Percentiles rank a stretch among this genome's conserved stretches.
These are phyloP conservation scores for Catenaria anguillulae DNA, from an alignment of 371 early-diverging fungal genomes.

Conservation along the genomic window DNA sequence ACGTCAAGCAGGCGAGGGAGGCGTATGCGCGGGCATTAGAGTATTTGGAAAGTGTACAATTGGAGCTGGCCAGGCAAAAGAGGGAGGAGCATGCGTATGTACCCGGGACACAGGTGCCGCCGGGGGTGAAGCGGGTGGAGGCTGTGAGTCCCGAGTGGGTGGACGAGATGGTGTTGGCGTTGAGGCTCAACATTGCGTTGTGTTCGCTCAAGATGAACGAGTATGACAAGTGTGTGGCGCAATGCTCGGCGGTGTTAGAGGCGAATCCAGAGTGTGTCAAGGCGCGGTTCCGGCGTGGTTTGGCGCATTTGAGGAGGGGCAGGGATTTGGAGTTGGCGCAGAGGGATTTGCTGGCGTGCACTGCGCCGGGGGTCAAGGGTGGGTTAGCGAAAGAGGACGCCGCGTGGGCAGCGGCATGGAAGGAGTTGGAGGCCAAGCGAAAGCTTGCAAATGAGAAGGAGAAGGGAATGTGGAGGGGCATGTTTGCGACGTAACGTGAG, in stretches of 20 bases:
- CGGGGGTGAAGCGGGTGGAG: neutral
- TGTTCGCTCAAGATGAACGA: neutral
- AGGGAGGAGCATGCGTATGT: neutral
- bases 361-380: neutral
- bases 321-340: conserved; percentile 7
- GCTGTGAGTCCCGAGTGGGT: neutral
- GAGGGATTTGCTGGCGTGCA: neutral
- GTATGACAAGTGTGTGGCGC: neutral
- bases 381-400: neutral
- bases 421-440: conserved; percentile 5
- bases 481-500: too few relatives aligned
- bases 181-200: conserved; percentile 5
- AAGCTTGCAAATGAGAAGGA: conserved; percentile 3
- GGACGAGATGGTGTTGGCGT: neutral
- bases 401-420: neutral
- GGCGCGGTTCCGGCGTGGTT: conserved; percentile 7
- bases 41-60: neutral
- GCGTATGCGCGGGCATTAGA: neutral
- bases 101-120: neutral
- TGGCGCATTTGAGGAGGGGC: neutral
- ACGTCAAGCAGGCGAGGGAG: neutral
- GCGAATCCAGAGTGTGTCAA: neutral
- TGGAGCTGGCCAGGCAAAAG: neutral
- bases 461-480: neutral
- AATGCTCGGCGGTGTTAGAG: conserved; percentile 1